Conservation (phyloP, 805 yeast species). For the Maudiozyma saulgeensis region DNA sequence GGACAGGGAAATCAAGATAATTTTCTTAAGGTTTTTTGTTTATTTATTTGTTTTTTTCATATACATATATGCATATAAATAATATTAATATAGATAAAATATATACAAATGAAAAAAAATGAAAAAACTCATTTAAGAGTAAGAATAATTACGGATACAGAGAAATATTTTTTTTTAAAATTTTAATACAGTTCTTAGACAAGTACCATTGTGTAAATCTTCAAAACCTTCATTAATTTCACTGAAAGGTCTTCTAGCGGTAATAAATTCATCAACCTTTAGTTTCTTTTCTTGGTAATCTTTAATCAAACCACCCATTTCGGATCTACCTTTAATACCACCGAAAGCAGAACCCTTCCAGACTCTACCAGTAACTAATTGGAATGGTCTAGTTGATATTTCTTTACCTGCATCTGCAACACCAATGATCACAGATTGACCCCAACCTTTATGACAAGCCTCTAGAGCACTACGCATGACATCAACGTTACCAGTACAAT, state of each 20-base stretch:
- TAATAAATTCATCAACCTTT: constrained; percentile 90
- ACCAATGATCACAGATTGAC: constrained; percentile 88
- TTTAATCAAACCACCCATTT: constrained; percentile 82
- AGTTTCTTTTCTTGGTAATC: constrained; percentile 73
- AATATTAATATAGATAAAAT: background rate
- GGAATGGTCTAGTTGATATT: constrained; percentile 96
- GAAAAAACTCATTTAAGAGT: background rate
- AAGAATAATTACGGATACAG: background rate
- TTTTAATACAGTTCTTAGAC: constrained; percentile 83
- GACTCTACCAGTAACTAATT: constrained; percentile 95
- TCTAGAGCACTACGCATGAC: constrained; percentile 97
- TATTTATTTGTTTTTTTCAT: background rate
- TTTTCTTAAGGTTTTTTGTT: too few relatives aligned
- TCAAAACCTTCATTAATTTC: constrained; percentile 85
- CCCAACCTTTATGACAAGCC: constrained; percentile 99
- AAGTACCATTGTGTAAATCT: constrained; percentile 88
- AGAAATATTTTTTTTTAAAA: constrained; percentile 4
- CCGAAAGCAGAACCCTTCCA: constrained; percentile 99
- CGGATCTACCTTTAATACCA: constrained; percentile 95
- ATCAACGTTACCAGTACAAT: constrained; percentile 91
- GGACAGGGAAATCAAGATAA: too few relatives aligned
- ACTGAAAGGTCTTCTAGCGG: constrained; percentile 72
- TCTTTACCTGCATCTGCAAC: constrained; percentile 98
- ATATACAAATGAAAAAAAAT: background rate
- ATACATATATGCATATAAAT: background rate